Evolutionary conservation across 2,329 filamentous ascomycete genomes (phyloP).

Genomic region (Coleophoma eucalyptorum): DNA sequence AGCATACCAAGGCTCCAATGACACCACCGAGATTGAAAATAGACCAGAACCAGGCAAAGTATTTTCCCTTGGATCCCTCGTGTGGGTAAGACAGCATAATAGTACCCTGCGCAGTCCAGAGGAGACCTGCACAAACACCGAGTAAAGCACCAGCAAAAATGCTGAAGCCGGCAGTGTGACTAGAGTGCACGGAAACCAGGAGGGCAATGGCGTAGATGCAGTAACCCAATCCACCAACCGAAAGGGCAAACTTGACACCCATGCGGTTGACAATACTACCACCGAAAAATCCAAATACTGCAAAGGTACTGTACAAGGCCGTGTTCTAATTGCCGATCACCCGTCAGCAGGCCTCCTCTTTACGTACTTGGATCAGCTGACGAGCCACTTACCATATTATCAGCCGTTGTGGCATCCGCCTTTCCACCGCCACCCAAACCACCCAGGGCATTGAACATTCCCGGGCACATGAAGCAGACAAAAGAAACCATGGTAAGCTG

Average conservation of each 20-base stretch:
- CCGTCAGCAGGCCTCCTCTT: neutral
- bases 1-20: constrained; percentile 64
- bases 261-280: constrained; percentile 76
- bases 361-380: neutral
- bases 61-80: constrained; percentile 79
- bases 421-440: constrained; percentile 64
- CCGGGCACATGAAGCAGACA: constrained; percentile 69
- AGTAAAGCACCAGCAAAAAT: constrained; percentile 74
- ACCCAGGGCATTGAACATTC: constrained; percentile 67
- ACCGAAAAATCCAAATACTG: constrained; percentile 64
- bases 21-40: constrained; percentile 93
- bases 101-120: constrained; percentile 80
- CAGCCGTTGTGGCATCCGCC: constrained; percentile 46
- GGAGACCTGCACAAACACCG: constrained; percentile 72
- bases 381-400: constrained; percentile 32
- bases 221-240: constrained; percentile 74
- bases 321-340: constrained; percentile 23
- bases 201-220: constrained; percentile 70
- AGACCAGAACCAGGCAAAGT: constrained; percentile 90
- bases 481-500: constrained; percentile 70
- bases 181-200: constrained; percentile 65
- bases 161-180: constrained; percentile 62
- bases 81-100: constrained; percentile 89
- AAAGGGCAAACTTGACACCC: constrained; percentile 64
- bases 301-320: constrained; percentile 46